Evolutionary conservation across 768 basidiomycete species (phyloP).

Genomic region (Lactarius vividus): DNA sequence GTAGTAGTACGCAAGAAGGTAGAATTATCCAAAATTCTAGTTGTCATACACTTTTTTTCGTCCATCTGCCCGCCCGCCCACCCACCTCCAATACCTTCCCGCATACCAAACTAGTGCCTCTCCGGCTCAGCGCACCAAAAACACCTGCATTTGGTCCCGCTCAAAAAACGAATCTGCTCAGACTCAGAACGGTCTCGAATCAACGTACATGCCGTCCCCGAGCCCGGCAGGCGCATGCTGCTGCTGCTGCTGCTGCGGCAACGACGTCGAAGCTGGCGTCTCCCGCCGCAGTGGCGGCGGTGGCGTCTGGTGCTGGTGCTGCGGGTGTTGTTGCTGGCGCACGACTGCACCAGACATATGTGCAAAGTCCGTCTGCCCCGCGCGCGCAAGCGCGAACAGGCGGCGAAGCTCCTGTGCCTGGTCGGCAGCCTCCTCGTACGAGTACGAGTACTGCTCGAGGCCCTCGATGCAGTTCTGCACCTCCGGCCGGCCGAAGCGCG

Average conservation of each 20-base stretch:
- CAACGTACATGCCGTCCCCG: conserved; percentile 24
- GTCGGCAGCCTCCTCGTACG: conserved; percentile 83
- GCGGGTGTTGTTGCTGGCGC: conserved; percentile 27
- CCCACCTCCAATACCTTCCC: neutral
- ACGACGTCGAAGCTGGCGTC: neutral
- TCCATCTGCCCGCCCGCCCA: neutral
- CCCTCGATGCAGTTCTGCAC: conserved; percentile 81
- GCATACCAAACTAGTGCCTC: neutral
- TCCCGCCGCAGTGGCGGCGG: conserved; percentile 1
- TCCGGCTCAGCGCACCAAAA: neutral
- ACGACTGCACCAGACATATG: conserved; percentile 41
- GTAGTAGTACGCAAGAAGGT: neutral
- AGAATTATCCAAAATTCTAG: conserved; percentile 4
- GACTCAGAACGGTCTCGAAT: conserved; percentile 18
- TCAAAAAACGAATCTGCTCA: neutral
- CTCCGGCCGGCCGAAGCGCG: conserved; percentile 78
- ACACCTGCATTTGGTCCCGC: neutral
- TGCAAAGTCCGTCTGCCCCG: conserved; percentile 39
- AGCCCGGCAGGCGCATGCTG: conserved; percentile 2
- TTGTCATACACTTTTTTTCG: neutral
- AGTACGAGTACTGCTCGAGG: conserved; percentile 83
- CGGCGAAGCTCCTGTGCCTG: conserved; percentile 64
- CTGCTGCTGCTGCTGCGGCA: neutral
- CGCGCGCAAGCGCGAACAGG: conserved; percentile 43
- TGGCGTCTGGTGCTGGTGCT: conserved; percentile 9